These are phyloP conservation scores for Penicillium fuscoglaucum DNA, from an alignment of 2,329 filamentous ascomycete genomes.

Conservation along the genomic window DNA sequence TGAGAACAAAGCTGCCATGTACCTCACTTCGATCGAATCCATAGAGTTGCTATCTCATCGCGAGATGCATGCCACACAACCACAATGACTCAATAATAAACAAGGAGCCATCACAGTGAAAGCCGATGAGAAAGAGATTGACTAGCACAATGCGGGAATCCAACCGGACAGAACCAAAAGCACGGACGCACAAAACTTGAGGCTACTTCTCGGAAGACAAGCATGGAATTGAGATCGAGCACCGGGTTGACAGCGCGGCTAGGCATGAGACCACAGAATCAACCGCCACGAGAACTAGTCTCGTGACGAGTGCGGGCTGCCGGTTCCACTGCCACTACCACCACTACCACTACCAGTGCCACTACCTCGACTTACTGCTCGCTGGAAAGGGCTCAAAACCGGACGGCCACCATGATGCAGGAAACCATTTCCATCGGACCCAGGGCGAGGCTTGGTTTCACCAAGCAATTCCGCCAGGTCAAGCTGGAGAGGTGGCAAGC, in stretches of 20 bases:
- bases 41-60: conserved; percentile 14
- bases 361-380: conserved; percentile 51
- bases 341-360: conserved; percentile 47
- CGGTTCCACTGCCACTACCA: conserved; percentile 42
- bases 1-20: conserved; percentile 21
- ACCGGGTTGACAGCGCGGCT: background rate
- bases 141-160: conserved; percentile 9
- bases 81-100: background rate
- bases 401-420: conserved; percentile 41
- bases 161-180: conserved; percentile 15
- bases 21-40: conserved; percentile 20
- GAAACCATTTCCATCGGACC: conserved; percentile 34
- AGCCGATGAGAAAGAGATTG: conserved; percentile 11
- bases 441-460: conserved; percentile 33
- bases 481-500: conserved; percentile 32
- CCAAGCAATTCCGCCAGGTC: conserved; percentile 35
- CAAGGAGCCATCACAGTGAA: conserved; percentile 7
- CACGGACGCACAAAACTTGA: conserved; percentile 10
- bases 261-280: conserved; percentile 6
- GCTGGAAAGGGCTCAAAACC: conserved; percentile 41
- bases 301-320: conserved; percentile 42
- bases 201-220: conserved; percentile 6
- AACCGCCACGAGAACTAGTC: conserved; percentile 27
- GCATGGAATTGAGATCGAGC: conserved; percentile 6
- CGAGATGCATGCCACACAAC: conserved; percentile 10